Evolutionary conservation across 2,329 filamentous ascomycete species (phyloP).

Genomic region (Emergomyces orientalis): DNA sequence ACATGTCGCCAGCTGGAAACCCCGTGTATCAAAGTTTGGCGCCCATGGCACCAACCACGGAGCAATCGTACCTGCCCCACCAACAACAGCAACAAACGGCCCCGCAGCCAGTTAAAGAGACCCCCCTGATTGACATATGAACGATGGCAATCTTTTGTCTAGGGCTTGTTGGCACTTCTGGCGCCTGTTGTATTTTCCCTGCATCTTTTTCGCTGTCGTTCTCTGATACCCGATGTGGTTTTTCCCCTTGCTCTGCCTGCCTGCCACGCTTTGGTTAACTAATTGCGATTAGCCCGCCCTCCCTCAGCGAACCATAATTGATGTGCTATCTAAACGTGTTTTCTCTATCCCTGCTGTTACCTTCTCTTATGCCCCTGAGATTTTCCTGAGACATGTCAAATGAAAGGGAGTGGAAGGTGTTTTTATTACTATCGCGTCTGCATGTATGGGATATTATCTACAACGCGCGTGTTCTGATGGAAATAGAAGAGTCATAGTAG

Average conservation of each 20-base stretch:
- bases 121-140: slow-evolving; percentile 63
- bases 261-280: neutral
- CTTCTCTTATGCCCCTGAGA: neutral
- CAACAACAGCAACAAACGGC: slow-evolving; percentile 33
- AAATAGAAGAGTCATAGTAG: neutral
- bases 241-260: neutral
- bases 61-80: slow-evolving; percentile 40
- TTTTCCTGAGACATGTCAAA: neutral
- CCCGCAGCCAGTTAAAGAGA: slow-evolving; percentile 57
- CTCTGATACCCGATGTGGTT: slow-evolving; percentile 2
- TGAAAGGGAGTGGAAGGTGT: neutral
- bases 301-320: neutral
- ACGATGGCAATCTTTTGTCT: neutral
- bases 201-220: neutral
- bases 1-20: slow-evolving; percentile 9
- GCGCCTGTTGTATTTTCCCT: neutral
- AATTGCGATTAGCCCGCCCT: neutral
- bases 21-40: neutral
- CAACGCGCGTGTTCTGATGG: neutral
- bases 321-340: neutral
- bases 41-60: neutral
- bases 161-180: neutral
- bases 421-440: neutral
- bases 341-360: neutral
- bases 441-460: neutral